Evolutionary conservation across 345 rosid genomes (phyloP).

Genomic region (Euphorbia peplus): DNA sequence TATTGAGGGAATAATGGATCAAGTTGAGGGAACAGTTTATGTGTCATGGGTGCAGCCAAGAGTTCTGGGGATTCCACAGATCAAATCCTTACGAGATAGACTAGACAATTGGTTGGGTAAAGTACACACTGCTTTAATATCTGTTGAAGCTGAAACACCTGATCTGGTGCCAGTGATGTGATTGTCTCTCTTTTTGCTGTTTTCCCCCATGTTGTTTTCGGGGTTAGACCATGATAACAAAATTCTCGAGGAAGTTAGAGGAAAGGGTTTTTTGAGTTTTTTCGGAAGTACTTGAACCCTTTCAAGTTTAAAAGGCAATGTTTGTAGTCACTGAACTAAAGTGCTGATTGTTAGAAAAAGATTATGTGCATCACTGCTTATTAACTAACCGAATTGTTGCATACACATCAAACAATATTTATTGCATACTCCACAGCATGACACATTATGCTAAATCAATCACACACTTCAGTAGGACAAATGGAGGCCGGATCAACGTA

Average conservation of each 20-base stretch:
- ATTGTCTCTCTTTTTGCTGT: slow-evolving; percentile 14
- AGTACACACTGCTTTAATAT: slow-evolving; percentile 74
- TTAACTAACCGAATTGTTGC: no score
- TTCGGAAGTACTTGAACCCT: not conserved
- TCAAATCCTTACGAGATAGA: slow-evolving; percentile 81
- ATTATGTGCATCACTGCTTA: no score
- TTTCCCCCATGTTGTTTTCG: not conserved
- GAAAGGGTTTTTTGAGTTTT: not conserved
- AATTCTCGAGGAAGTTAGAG: not conserved
- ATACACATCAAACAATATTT: no score
- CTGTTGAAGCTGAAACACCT: slow-evolving; percentile 97
- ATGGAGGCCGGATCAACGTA: no score
- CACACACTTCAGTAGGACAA: no score
- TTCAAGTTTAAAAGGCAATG: not conserved
- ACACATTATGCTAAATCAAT: no score
- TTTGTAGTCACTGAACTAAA: not conserved
- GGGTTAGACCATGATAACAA: slow-evolving; percentile 13
- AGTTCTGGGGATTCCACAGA: slow-evolving; percentile 90
- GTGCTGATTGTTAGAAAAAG: not conserved
- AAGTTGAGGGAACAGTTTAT: slow-evolving; percentile 87
- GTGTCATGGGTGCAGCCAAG: slow-evolving; percentile 99
- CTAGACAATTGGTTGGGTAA: slow-evolving; percentile 79
- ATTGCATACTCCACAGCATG: no score
- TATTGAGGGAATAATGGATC: slow-evolving; percentile 93
- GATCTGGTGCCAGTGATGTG: slow-evolving; percentile 89